Conservation (phyloP, 1,284 basidiomycete species). For the Ustilago lituana region DNA sequence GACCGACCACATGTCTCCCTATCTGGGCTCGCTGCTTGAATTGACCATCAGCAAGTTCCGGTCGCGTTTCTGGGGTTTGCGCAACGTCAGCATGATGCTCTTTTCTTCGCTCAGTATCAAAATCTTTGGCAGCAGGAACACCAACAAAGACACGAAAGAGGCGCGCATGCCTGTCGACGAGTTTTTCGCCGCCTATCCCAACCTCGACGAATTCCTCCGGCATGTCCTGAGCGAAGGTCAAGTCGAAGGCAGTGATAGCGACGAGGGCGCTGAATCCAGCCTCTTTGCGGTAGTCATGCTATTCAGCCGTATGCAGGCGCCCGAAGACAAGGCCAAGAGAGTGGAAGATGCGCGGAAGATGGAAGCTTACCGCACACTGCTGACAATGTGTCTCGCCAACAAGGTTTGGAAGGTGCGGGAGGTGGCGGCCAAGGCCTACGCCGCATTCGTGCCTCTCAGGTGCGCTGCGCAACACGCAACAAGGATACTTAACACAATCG, state of each 20-base stretch:
- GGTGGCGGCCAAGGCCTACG: constrained; percentile 42
- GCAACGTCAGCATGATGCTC: constrained; percentile 68
- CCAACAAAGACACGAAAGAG: constrained; percentile 48
- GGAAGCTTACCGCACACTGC: constrained; percentile 16
- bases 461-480: constrained; percentile 10
- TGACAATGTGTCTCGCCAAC: constrained; percentile 45
- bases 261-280: constrained; percentile 40
- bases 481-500: constrained; percentile 9
- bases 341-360: constrained; percentile 15
- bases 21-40: constrained; percentile 61
- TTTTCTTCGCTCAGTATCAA: constrained; percentile 64
- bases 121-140: constrained; percentile 52
- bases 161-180: constrained; percentile 45
- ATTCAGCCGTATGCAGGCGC: constrained; percentile 52
- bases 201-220: constrained; percentile 39
- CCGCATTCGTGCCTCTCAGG: constrained; percentile 34
- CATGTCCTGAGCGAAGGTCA: constrained; percentile 19
- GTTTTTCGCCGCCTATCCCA: constrained; percentile 48
- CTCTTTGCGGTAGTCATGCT: constrained; percentile 60
- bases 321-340: constrained; percentile 22
- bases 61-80: constrained; percentile 66
- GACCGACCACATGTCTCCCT: constrained; percentile 42
- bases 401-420: constrained; percentile 55
- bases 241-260: background rate
- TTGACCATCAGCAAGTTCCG: constrained; percentile 65